Base-by-base conservation (phyloP, 805 yeast species). In the Tetrapisispora phaffii region DNA sequence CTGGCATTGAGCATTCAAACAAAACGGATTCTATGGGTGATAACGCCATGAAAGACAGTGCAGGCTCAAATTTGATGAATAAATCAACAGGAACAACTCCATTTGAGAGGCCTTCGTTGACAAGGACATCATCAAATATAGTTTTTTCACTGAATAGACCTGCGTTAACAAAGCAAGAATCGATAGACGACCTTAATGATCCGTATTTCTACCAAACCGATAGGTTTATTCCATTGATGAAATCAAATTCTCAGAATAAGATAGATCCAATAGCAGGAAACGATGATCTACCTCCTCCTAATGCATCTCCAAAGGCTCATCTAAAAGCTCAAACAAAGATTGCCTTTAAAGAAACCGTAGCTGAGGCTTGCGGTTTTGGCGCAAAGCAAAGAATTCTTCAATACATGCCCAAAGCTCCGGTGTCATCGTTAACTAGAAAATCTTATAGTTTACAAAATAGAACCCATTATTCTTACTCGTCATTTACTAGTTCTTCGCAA, bases 341-440 rank as follows among this genome's bases (percentile, higher is more conserved):
- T 36, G 69, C 69, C 7, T 86, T 85, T 57, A 82, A 83, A 60
- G 77, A 78, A 55, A 81, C 86, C 23, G 95, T 90, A 1, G 97
- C 97, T 0, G 84, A 84, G 58, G 97, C 97, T 0, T 90, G 97
- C 62, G 97, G 98, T 0, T 70, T 88, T 41, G 82, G 84, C 47
- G 76, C 85, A 56, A 82, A 86, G 49, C 82, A 85, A 50, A 72
- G 96, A 50, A 85, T 93, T 33, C 68, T 90, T 47, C 88, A 86
- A 55, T 90, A 84, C 64, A 82, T 85, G 61, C 94, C 93, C n/a
- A 66, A 74, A 19, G 87, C 96, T 9, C 97, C 97, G 3, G 82
- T 53, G 1, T 53, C 65, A 13, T 59, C 63, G n/a, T 54, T 56
- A 41, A 51, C 55, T 19, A 53, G 60, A 37, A 58, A 54, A 35